Conservation (phyloP, 1,284 basidiomycete genomes). For the Trametes sp. region DNA sequence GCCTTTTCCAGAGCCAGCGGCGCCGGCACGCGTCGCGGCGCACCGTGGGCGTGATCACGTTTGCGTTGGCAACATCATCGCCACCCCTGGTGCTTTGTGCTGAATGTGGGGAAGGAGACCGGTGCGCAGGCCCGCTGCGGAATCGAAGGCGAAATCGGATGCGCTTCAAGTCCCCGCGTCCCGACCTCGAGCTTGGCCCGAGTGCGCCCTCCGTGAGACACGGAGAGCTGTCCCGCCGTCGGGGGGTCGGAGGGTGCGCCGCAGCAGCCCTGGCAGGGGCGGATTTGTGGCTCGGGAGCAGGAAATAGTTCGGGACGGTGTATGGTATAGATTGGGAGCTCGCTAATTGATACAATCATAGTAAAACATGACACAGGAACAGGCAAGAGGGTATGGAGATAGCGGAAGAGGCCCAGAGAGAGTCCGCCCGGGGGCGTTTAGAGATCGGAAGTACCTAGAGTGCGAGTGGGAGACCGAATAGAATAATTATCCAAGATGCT, state of each 20-base stretch:
- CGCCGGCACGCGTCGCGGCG: not conserved
- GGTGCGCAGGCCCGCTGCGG: not conserved
- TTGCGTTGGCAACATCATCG: slow-evolving; percentile 1
- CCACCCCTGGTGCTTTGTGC: not conserved
- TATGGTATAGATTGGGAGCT: not conserved
- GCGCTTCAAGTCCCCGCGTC: not conserved
- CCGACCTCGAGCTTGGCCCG: not conserved
- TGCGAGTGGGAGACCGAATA: no score
- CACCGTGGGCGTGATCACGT: not conserved
- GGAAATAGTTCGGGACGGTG: no score
- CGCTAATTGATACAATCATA: slow-evolving; percentile 17
- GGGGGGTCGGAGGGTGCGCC: not conserved
- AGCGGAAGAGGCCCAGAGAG: not conserved
- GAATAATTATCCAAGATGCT: slow-evolving; percentile 13
- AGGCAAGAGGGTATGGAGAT: no score
- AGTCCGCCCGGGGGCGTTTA: not conserved
- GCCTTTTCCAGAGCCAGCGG: not conserved
- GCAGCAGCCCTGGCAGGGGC: not conserved
- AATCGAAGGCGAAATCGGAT: not conserved
- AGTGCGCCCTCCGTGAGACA: not conserved
- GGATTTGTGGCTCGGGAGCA: no score
- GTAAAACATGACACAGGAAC: slow-evolving; percentile 4
- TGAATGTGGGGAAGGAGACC: not conserved
- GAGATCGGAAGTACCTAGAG: not conserved
- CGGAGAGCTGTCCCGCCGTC: not conserved